These are phyloP conservation scores for Anaeramoeba ignava DNA, from an alignment of 78 protist species.

Conservation along the genomic window DNA sequence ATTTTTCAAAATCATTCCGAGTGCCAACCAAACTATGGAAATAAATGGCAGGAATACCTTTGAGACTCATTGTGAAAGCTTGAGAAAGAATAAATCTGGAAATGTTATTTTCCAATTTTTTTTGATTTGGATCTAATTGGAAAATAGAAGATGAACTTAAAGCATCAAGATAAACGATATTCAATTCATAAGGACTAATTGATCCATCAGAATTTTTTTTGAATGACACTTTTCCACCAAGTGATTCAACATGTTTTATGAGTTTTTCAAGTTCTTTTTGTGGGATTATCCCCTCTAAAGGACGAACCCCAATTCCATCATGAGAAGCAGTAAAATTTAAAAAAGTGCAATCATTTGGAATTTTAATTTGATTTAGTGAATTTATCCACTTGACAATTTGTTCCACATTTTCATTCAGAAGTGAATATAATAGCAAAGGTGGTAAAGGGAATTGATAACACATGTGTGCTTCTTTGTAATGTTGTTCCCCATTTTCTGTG, in stretches of 20 bases:
- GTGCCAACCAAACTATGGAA: too few species aligned
- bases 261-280: conserved; percentile 2
- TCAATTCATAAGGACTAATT: neutral
- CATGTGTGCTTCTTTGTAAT: too few species aligned
- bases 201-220: conserved; percentile 3
- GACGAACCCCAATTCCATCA: conserved; percentile 4
- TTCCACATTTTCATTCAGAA: neutral
- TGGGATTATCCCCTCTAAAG: conserved; percentile 6
- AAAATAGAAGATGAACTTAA: too few species aligned
- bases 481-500: neutral
- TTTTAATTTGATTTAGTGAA: neutral
- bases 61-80: too few species aligned
- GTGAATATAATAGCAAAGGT: conserved; percentile 4
- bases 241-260: conserved; percentile 5
- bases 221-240: neutral
- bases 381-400: conserved; percentile 3
- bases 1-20: too few species aligned
- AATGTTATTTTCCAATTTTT: too few species aligned
- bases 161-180: too few species aligned
- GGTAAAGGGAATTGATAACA: neutral
- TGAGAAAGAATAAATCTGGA: too few species aligned
- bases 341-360: conserved; percentile 4
- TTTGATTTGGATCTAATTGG: too few species aligned
- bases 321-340: conserved; percentile 9
- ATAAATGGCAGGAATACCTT: too few species aligned